These are phyloP conservation scores for Pichia manshurica DNA, from an alignment of 805 yeast genomes.

Conservation along the genomic window DNA sequence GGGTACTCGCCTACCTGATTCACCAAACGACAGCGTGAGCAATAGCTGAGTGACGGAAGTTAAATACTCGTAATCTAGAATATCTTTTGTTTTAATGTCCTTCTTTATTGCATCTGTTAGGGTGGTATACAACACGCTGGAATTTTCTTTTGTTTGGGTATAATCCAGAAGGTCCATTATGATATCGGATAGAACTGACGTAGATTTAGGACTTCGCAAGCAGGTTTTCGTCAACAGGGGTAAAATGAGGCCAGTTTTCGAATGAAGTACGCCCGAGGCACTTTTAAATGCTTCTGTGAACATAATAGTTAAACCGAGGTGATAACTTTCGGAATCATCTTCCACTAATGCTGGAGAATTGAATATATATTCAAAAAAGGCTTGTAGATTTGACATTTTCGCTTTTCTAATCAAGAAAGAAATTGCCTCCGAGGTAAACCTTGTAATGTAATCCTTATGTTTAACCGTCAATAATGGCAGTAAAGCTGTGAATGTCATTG, in stretches of 20 bases:
- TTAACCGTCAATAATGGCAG: conserved; percentile 58
- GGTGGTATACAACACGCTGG: conserved; percentile 39
- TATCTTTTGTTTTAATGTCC: conserved; percentile 5
- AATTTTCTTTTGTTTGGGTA: conserved; percentile 41
- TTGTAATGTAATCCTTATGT: conserved; percentile 56
- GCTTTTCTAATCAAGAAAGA: conserved; percentile 77
- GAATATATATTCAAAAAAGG: conserved; percentile 39
- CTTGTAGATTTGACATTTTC: conserved; percentile 38
- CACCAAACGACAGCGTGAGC: conserved; percentile 52
- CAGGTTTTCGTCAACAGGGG: conserved; percentile 28
- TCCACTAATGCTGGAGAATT: conserved; percentile 28
- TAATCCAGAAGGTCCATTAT: conserved; percentile 48
- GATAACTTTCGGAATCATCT: conserved; percentile 39
- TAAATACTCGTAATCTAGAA: conserved; percentile 14
- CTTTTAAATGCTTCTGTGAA: conserved; percentile 72
- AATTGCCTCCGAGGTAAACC: conserved; percentile 87
- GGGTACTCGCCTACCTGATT: conserved; percentile 59
- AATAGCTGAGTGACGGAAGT: conserved; percentile 38
- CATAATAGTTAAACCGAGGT: conserved; percentile 52
- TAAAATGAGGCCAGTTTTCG: conserved; percentile 54
- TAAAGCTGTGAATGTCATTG: conserved; percentile 62
- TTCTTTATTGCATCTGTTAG: conserved; percentile 21
- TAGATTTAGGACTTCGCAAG: conserved; percentile 22
- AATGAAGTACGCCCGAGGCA: conserved; percentile 67
- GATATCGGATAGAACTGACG: conserved; percentile 53